Base-by-base conservation (phyloP, 768 basidiomycete genomes). In the Mycena kentingensis region DNA sequence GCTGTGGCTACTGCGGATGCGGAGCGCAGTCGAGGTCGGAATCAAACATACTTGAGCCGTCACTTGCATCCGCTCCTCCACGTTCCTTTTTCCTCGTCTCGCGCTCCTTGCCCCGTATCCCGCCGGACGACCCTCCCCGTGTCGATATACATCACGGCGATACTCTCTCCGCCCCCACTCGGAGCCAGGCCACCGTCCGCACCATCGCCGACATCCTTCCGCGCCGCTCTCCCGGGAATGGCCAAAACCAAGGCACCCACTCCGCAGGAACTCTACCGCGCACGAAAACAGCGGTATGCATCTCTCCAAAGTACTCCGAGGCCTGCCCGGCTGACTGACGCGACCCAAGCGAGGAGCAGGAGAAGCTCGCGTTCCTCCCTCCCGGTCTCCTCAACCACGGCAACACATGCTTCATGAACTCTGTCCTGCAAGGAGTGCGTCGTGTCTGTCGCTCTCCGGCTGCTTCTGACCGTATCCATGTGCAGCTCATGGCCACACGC, bases 391-490 rank as follows among this genome's bases (percentile, higher is more conserved):
- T 83, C 38, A 92, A 92, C 65, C 87, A 90, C 71, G 87, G 88
- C 36, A 91, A 91, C 67, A 96, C 93, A 0, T 98, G 94, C 70
- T 98, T 94, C 71, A 91, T 95, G 87, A 98, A 96, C 70, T 93
- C 92, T 27, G 91, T 93, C 26, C 74, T 98, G 25, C 94, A 98
- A 67, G 90, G 88, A 32, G 89, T 87, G 71, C 60, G 85, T 84
- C 16, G 61, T 60, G 4, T 37, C 47, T 46, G 48, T 18, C 39
- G 25, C 27, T 52, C 26, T 57, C 54, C 21, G 41, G 26, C 37
- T 55, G 19, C 62, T 68, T 22, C 51, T 63, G 25, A 27, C 24
- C 18, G 18, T 32, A 49, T 27, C 36, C 27, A 29, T 18, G 46
- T 52, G 16, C 60, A 90, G 87, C 67, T 90, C 54, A 78, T 89